Conservation (phyloP, 129 eudicot genomes). For the Lactuca sativa region DNA sequence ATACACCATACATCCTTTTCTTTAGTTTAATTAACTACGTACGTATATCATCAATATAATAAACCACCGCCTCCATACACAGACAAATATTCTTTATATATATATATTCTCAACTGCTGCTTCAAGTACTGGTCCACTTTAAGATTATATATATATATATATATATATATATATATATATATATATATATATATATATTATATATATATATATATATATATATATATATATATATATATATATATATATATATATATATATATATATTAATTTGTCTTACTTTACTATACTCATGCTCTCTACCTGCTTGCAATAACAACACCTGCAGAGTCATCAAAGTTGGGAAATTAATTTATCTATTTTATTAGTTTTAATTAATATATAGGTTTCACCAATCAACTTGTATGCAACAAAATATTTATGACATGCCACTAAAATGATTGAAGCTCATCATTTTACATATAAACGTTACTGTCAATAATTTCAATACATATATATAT, state of each 20-base stretch:
- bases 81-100: conserved; percentile 2
- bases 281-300: neutral
- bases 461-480: too few species aligned
- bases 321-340: conserved; percentile 15
- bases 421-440: neutral
- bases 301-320: conserved; percentile 26
- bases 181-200: conserved; percentile 2
- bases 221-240: neutral
- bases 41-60: conserved; percentile 13
- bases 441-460: neutral
- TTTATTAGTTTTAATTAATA: neutral
- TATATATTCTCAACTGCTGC: neutral
- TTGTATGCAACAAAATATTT: neutral
- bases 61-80: conserved; percentile 23
- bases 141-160: neutral
- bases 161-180: conserved; percentile 5
- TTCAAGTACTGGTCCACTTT: conserved; percentile 4
- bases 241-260: conserved; percentile 1
- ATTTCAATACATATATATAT: too few species aligned
- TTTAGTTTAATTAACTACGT: neutral
- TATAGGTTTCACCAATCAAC: too few species aligned
- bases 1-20: conserved; percentile 5
- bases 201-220: neutral
- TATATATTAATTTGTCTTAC: conserved; percentile 1
- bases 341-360: conserved; percentile 6